phyloP scores from a whole-genome alignment of 2,329 filamentous ascomycete species.

The Cadophora sp. region DNA sequence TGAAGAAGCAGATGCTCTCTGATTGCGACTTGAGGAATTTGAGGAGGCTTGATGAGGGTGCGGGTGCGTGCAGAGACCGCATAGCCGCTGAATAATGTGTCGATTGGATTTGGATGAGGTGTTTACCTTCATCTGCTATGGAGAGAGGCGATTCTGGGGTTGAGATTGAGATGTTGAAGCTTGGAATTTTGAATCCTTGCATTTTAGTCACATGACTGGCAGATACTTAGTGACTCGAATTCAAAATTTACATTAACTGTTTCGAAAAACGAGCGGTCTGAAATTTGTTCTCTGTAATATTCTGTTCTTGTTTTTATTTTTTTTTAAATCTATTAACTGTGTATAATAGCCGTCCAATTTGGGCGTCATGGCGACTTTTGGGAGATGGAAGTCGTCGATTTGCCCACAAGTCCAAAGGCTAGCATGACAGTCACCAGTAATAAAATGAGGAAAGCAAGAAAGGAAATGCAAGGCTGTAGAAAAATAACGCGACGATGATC shows the following conservation, averaged over 20 bases:
- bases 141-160: neutral
- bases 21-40: slow-evolving; percentile 77
- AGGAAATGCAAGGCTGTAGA: too few relatives aligned
- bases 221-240: neutral
- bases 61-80: slow-evolving; percentile 41
- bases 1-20: slow-evolving; percentile 61
- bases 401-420: too few relatives aligned
- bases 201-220: slow-evolving; percentile 3
- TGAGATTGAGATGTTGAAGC: neutral
- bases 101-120: neutral
- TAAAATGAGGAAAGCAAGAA: too few relatives aligned
- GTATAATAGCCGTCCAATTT: too few relatives aligned
- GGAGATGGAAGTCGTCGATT: too few relatives aligned
- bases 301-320: too few relatives aligned
- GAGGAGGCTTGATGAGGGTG: slow-evolving; percentile 65
- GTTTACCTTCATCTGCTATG: slow-evolving; percentile 4
- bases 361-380: too few relatives aligned
- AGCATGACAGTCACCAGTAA: too few relatives aligned
- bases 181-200: slow-evolving; percentile 6
- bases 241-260: too few relatives aligned
- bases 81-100: slow-evolving; percentile 39
- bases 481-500: neutral
- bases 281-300: too few relatives aligned
- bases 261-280: too few relatives aligned
- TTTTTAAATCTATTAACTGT: too few relatives aligned